These are phyloP conservation scores for Hydrangea macrophylla DNA, from an alignment of 148 eudicot species.

Conservation along the genomic window DNA sequence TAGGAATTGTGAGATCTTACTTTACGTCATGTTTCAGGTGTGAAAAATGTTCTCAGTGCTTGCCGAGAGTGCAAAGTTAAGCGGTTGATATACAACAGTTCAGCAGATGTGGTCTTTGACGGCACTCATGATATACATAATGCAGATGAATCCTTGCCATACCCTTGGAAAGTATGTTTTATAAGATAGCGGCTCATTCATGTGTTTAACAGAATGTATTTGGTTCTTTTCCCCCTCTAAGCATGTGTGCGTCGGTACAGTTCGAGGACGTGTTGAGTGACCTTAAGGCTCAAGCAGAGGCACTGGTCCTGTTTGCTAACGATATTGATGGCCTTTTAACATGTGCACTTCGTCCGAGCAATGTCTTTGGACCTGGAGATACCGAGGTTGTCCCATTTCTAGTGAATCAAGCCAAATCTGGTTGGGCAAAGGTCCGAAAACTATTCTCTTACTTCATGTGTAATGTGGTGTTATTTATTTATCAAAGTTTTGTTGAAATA, in stretches of 20 bases:
- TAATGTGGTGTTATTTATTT: neutral
- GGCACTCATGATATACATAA: slow-evolving; percentile 50
- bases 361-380: slow-evolving; percentile 94
- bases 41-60: slow-evolving; percentile 74
- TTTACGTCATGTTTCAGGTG: slow-evolving; percentile 43
- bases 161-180: slow-evolving; percentile 60
- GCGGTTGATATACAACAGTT: slow-evolving; percentile 69
- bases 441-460: slow-evolving; percentile 7
- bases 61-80: slow-evolving; percentile 80
- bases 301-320: slow-evolving; percentile 65
- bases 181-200: slow-evolving; percentile 6
- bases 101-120: slow-evolving; percentile 78
- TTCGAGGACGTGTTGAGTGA: slow-evolving; percentile 58
- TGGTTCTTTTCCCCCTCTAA: slow-evolving; percentile 20
- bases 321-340: slow-evolving; percentile 67
- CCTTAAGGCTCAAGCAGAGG: slow-evolving; percentile 89
- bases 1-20: neutral
- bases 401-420: slow-evolving; percentile 63
- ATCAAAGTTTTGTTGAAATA: neutral
- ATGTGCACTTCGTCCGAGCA: slow-evolving; percentile 86
- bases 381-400: slow-evolving; percentile 50
- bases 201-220: slow-evolving; percentile 4
- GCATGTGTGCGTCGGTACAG: slow-evolving; percentile 33
- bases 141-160: slow-evolving; percentile 70
- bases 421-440: slow-evolving; percentile 72